phyloP scores from a whole-genome alignment of 495 filamentous ascomycete species.

The Recurvomyces mirabilis region DNA sequence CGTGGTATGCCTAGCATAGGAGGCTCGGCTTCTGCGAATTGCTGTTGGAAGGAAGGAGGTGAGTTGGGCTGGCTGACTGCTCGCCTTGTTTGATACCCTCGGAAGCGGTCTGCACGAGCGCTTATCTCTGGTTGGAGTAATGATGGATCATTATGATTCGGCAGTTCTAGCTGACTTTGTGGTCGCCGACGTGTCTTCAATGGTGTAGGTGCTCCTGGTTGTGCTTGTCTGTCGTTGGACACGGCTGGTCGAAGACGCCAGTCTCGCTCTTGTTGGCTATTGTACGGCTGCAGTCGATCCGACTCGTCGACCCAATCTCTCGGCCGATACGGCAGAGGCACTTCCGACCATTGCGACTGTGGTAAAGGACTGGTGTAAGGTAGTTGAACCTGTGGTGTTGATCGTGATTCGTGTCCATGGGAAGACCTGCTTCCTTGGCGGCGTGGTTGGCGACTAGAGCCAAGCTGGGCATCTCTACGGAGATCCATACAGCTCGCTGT shows the following conservation, averaged over 20 bases:
- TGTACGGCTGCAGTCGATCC: too few species aligned
- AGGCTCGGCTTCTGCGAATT: background rate
- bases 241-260: too few species aligned
- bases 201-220: background rate
- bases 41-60: background rate
- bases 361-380: conserved; percentile 13
- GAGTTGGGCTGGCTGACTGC: conserved; percentile 15
- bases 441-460: conserved; percentile 1
- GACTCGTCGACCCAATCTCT: conserved; percentile 4
- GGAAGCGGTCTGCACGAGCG: conserved; percentile 1
- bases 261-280: too few species aligned
- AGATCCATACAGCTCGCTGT: conserved; percentile 6
- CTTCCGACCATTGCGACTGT: conserved; percentile 14
- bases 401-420: background rate
- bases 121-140: conserved; percentile 13
- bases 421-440: background rate
- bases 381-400: background rate
- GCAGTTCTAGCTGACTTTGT: background rate
- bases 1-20: conserved; percentile 3
- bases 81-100: background rate
- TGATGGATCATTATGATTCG: background rate
- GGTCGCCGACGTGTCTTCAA: conserved; percentile 1
- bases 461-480: background rate
- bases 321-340: conserved; percentile 14
- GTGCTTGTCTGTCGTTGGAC: too few species aligned